A percentile compares a stretch with the other conserved stretches of the same genome.
Conservation (phyloP, 2,329 filamentous ascomycete species). For the Aspergillus melleus region DNA sequence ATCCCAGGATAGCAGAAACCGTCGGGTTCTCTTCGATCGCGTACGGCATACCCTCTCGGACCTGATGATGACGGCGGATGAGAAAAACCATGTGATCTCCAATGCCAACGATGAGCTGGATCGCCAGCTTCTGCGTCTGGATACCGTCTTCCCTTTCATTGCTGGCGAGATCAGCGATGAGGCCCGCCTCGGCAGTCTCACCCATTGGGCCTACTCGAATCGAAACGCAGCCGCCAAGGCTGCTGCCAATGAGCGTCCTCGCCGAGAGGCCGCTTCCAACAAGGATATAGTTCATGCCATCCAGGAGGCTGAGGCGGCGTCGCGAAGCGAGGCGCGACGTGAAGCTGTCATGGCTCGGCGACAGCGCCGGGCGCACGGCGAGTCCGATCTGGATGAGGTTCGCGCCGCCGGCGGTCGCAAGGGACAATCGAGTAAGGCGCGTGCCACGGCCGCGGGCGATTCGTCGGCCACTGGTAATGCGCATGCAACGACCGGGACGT, state of each 20-base stretch:
- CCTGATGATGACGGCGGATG: slow-evolving; percentile 87
- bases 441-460: slow-evolving; percentile 25
- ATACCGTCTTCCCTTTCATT: slow-evolving; percentile 83
- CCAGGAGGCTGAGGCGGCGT: slow-evolving; percentile 79
- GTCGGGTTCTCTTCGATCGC: slow-evolving; percentile 72
- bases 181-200: slow-evolving; percentile 85
- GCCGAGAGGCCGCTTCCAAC: slow-evolving; percentile 74
- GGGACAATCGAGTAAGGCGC: slow-evolving; percentile 56
- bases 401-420: slow-evolving; percentile 52
- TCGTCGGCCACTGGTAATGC: slow-evolving; percentile 16
- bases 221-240: slow-evolving; percentile 62
- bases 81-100: slow-evolving; percentile 95
- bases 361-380: slow-evolving; percentile 68
- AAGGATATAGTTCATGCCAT: slow-evolving; percentile 69
- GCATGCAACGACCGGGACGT: slow-evolving; percentile 56
- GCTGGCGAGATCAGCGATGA: slow-evolving; percentile 91
- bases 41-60: slow-evolving; percentile 76
- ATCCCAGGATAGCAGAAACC: slow-evolving; percentile 37
- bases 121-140: slow-evolving; percentile 79
- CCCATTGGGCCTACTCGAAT: slow-evolving; percentile 93
- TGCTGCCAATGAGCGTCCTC: slow-evolving; percentile 66
- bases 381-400: slow-evolving; percentile 76
- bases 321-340: slow-evolving; percentile 79
- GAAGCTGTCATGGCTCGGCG: slow-evolving; percentile 78
- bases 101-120: slow-evolving; percentile 88